Evolutionary conservation across 257 asterid genomes (phyloP), one percentile per base, ranked within the genome.

Genomic region (Misopates orontium): DNA sequence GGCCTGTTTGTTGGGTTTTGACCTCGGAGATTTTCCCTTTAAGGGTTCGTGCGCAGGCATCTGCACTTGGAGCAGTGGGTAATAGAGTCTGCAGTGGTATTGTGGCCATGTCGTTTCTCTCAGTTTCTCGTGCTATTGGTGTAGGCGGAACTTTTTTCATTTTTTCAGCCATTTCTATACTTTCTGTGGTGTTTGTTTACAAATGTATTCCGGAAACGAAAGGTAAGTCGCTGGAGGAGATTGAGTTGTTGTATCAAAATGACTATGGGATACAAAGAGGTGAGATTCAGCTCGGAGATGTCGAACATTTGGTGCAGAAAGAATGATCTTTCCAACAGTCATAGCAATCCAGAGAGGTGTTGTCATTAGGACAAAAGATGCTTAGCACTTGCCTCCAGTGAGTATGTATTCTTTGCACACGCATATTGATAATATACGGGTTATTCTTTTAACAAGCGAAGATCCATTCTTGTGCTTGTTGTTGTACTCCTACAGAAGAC

Each of bases 1-100:
- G 98, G 14, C 98, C 96, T 0, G 80, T 91, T 42, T 91, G 96
- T 51, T 91, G 96, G 98, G 98, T 91, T 48, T 11, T 91, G 62
- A 89, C 98, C 0, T 83, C 96, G 1, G 98, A 91, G 66, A 91
- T 91, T 19, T 91, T 87, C 61, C 98, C 98, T 1, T 52, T 91
- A 41, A 74, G 84, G 76, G 69, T 86, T 47, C 94, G 98, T 23
- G 98, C 95, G 39, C 95, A 89, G 71, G 96, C 98, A 0, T 85
- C 98, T 1, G 95, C 95, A 0, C 87, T 91, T 3, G 96, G 96
- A 57, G 96, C 96, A 0, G 92, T 85, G n/a, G 96, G 96, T 0
- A 91, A 91, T 64, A 69, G 98, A 54, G 83, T 91, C 24, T 89
- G 89, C 71, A 91, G 98, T 47, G 98, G 98, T 15, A 52, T 89